Evolutionary conservation across 23 red algal genomes (phyloP).

Genomic region (Pyropia haitanensis): DNA sequence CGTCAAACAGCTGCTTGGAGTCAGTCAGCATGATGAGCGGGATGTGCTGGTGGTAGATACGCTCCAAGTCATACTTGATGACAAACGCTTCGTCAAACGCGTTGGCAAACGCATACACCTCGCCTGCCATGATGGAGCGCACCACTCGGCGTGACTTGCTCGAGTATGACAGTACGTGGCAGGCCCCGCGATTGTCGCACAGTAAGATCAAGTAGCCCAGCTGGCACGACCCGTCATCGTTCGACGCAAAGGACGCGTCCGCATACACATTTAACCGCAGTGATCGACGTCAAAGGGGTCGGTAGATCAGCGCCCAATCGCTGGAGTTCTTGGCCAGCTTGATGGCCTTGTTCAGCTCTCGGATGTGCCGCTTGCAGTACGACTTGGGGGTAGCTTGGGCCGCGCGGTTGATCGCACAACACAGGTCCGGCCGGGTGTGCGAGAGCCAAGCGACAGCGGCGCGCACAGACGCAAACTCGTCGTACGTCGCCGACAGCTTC

Average conservation of each 20-base stretch:
- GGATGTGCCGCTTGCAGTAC: not conserved
- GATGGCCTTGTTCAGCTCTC: constrained; percentile 8
- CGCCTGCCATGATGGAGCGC: constrained; percentile 18
- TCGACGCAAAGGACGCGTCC: constrained; percentile 14
- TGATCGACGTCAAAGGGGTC: not conserved
- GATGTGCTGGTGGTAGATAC: not conserved
- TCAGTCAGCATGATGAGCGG: not conserved
- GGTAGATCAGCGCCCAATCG: no score
- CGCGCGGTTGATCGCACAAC: no score
- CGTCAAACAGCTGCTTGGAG: not conserved
- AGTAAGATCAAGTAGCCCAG: constrained; percentile 20
- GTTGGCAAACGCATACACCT: constrained; percentile 24
- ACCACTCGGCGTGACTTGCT: constrained; percentile 8
- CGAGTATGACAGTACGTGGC: constrained; percentile 9
- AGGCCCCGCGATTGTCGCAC: not conserved
- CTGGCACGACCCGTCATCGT: not conserved
- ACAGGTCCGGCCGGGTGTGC: no score
- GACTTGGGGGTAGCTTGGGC: no score
- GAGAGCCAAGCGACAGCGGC: no score
- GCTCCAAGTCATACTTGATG: constrained; percentile 21
- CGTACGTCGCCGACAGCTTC: not conserved
- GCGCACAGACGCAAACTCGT: no score
- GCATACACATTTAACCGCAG: constrained; percentile 12
- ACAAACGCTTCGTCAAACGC: constrained; percentile 10
- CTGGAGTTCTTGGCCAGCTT: not conserved